Evolutionary conservation across 192 early-diverging fungal genomes (phyloP), one percentile per base, ranked within the genome.

Genomic region (Umbelopsis sp.): DNA sequence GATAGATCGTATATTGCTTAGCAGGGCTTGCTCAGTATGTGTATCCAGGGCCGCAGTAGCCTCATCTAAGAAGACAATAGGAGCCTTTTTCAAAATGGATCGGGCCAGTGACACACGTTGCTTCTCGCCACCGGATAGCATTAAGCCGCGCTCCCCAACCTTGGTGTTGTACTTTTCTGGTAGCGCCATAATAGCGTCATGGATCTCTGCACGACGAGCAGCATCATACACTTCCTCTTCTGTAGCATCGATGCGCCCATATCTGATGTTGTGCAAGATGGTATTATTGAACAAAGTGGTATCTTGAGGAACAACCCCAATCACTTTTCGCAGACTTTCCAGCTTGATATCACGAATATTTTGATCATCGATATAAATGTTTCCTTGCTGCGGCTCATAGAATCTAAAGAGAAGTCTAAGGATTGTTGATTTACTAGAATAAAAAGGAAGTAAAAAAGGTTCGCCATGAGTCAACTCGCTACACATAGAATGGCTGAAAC

Each of bases 271-370:
- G 77, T 97, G 89, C 73, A 85, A 89, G 44, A 99, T 91, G 0
- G 91, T 91, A 26, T 94, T 88, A 72, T 98, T 98, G 87, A 99
- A 99, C 51, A 99, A 79, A 8, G 92, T 89, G 17, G 94, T 96
- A 76, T 98, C 96, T 77, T 96, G 95, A 12, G 95, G 93, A 1
- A 98, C 94, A 7, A 98, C 94, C 29, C 94, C 95, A 51, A 98
- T 93, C 17, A 79, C 72, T 5, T 82, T 72, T 29, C 98, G 85
- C 77, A 98, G 81, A 44, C 91, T 93, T 41, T 91, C 87, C 36
- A 98, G 70, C n/a, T 81, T 88, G n/a, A 98, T 77, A 41, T 90
- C 69, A n/a, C 83, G 82, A 38, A 99, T 78, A 47, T 93, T 87
- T 72, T 97, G 93, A 6, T 90, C 92, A 69, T 98, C 95, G 14